Conservation (phyloP, 164 flowering plant genomes). For the Stephania yunnanensis region DNA sequence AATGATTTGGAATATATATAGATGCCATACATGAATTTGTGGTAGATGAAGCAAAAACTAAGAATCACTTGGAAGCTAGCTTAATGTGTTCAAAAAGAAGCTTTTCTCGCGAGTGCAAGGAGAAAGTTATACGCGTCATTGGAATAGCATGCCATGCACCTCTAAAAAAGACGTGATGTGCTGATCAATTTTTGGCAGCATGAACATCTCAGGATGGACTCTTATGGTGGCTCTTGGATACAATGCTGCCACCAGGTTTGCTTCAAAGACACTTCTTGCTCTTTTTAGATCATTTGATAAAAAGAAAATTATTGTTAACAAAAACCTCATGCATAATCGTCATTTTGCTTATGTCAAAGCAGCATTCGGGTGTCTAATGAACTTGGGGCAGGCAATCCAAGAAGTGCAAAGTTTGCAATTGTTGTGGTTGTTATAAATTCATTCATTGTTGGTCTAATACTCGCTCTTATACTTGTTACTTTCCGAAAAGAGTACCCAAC, state of each 20-base stretch:
- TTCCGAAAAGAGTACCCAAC: constrained; percentile 28
- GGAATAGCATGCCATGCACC: not conserved
- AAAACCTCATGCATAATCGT: no score
- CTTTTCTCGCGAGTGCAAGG: no score
- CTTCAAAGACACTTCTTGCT: not conserved
- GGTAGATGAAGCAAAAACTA: no score
- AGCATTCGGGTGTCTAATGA: constrained; percentile 73
- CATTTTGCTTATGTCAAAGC: not conserved
- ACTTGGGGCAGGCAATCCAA: constrained; percentile 59
- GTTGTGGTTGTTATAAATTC: constrained; percentile 42
- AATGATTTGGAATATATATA: no score
- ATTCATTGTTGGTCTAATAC: constrained; percentile 28
- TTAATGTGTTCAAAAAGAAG: no score
- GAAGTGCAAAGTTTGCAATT: constrained; percentile 52
- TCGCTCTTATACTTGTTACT: constrained; percentile 28
- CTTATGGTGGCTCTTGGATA: constrained; percentile 57
- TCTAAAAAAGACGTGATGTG: not conserved
- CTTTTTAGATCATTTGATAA: not conserved
- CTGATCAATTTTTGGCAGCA: constrained; percentile 31
- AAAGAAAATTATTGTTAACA: not conserved
- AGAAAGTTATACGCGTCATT: not conserved
- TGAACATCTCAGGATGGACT: constrained; percentile 56
- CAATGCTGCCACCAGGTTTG: constrained; percentile 71
- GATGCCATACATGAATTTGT: no score
- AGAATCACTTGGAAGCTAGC: no score